Evolutionary conservation across 1,139 yeast genomes (phyloP), one percentile per base, ranked within the genome.

Genomic region (Arxiozyma heterogenica): DNA sequence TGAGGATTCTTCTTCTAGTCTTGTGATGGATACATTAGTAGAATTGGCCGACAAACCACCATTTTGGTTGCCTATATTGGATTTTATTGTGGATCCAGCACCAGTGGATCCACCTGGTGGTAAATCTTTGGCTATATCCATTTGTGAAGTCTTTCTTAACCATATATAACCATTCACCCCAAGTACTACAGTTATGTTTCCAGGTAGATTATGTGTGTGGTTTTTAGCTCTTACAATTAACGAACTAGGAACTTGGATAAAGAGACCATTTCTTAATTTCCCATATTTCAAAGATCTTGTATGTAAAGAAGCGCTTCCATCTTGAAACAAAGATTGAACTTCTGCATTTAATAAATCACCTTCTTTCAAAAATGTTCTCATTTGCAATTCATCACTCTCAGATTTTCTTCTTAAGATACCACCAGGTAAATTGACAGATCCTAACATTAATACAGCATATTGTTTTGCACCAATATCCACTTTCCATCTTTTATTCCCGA

Each of bases 321-420:
- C 96, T 58, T 81, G 82, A 69, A 82, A 93, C 51, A 91, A 75
- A 27, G 90, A 84, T 71, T 94, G 98, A 3, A 94, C 96, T 71
- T 94, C 99, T 43, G 98, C 96, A 66, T 94, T 91, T 59, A 94
- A 74, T 58, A 94, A 76, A 71, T 94, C 98, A n/a, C 98, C 98
- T 66, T 94, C 99, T 68, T 93, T 93, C 63, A 94, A 75, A 66
- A 91, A 89, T 61, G 80, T 82, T 64, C 98, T 79, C 99, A 94
- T 94, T 69, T 91, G 97, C 58, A 94, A 75, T 72, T 94, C 98
- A 73, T 94, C 99, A 60, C 86, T 83, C 65, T 94, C 98, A 34
- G 93, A 84, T 68, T 94, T 94, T 65, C 98, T 79, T 70, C 98
- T 81, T 63, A 93, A 74, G 2, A 94, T 89, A 54, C 99, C 99